phyloP scores from a whole-genome alignment of 2,329 filamentous ascomycete species.

The Pseudogymnoascus sp. region DNA sequence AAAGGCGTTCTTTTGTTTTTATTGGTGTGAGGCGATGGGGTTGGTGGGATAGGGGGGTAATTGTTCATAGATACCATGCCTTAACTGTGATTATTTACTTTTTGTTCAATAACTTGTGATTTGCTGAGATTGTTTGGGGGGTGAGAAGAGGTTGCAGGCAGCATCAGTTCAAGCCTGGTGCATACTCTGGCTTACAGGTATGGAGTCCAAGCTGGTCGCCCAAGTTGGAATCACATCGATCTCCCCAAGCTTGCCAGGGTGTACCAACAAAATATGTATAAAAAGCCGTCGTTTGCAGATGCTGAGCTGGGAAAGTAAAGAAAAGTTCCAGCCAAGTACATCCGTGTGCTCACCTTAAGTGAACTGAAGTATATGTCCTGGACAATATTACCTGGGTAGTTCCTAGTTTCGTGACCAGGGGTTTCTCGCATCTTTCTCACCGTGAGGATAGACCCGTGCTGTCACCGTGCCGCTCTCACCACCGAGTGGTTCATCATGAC shows the following conservation, averaged over 20 bases:
- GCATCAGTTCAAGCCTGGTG: not conserved
- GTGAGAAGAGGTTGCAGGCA: too few species aligned
- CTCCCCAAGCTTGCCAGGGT: not conserved
- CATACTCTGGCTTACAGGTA: not conserved
- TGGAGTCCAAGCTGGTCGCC: not conserved
- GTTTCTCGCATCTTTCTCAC: not conserved
- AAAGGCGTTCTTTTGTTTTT: not conserved
- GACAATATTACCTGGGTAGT: not conserved
- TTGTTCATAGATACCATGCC: constrained; percentile 1
- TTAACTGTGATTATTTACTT: not conserved
- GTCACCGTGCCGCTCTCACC: not conserved
- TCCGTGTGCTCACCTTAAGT: not conserved
- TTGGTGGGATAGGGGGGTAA: not conserved
- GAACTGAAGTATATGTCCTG: not conserved
- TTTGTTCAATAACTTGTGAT: not conserved
- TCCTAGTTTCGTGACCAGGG: not conserved
- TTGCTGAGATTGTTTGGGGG: not conserved
- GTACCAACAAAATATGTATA: not conserved
- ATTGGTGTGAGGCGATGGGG: not conserved
- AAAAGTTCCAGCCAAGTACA: too few species aligned
- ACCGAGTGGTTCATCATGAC: not conserved
- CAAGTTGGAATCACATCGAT: not conserved
- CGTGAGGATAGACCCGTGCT: not conserved
- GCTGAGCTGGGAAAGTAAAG: not conserved
- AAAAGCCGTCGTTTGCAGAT: not conserved